Evolutionary conservation across 2,329 filamentous ascomycete species (phyloP).

Genomic region (Tolypocladium sp.): DNA sequence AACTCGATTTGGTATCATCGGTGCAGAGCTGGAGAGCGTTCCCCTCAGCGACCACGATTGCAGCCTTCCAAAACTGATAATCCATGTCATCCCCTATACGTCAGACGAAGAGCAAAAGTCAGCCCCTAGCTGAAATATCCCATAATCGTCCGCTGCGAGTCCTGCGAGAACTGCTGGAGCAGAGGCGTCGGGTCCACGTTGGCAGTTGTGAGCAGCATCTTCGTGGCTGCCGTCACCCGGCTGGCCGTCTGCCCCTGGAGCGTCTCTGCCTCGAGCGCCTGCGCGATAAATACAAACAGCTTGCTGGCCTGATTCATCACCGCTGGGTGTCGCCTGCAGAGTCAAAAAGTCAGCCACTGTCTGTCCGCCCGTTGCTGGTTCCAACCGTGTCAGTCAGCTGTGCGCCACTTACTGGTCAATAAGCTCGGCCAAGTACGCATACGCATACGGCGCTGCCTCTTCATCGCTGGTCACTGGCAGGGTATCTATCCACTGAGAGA

Average conservation of each 20-base stretch:
- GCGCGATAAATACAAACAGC: conserved; percentile 75
- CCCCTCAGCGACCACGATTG: background rate
- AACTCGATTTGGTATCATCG: background rate
- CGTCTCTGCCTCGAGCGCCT: conserved; percentile 85
- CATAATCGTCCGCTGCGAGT: conserved; percentile 73
- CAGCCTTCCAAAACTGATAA: background rate
- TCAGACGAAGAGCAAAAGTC: background rate
- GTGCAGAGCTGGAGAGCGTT: background rate
- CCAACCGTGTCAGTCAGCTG: background rate
- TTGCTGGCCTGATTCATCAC: conserved; percentile 71
- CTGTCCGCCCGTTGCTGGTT: background rate
- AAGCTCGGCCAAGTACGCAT: conserved; percentile 81
- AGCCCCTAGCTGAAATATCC: conserved; percentile 59
- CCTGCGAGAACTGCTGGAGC: conserved; percentile 64
- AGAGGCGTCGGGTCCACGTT: conserved; percentile 69
- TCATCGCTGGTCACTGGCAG: conserved; percentile 91
- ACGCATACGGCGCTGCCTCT: conserved; percentile 93
- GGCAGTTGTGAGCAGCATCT: conserved; percentile 64
- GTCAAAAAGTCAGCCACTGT: conserved; percentile 14
- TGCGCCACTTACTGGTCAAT: conserved; percentile 76
- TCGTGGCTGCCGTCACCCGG: conserved; percentile 68
- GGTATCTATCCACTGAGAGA: conserved; percentile 81
- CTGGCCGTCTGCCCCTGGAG: conserved; percentile 75
- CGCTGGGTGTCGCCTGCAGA: conserved; percentile 70
- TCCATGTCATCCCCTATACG: background rate